phyloP scores from a whole-genome alignment of 2,329 filamentous ascomycete genomes.

The Neopestalotiopsis rosae region DNA sequence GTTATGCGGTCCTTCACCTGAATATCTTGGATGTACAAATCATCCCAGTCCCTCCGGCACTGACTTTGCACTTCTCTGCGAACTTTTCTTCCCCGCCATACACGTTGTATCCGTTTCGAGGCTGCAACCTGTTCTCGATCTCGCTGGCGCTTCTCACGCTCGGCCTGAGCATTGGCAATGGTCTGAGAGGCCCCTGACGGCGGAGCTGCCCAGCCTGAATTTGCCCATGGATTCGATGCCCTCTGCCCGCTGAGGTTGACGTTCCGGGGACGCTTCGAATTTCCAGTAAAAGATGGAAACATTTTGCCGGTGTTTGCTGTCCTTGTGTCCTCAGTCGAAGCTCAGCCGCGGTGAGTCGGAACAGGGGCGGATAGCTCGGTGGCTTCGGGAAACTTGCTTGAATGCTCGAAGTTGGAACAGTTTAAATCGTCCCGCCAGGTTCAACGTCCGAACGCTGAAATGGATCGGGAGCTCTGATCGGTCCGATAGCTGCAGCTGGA shows the following conservation, averaged over 20 bases:
- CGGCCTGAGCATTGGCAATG: conserved; percentile 84
- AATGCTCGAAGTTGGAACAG: not conserved
- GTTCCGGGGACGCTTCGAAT: conserved; percentile 82
- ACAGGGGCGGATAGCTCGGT: not conserved
- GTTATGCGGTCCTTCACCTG: conserved; percentile 39
- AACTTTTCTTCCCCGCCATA: conserved; percentile 79
- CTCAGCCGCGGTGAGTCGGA: not conserved
- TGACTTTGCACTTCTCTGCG: conserved; percentile 62
- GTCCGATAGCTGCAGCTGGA: not conserved
- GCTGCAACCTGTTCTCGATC: conserved; percentile 81
- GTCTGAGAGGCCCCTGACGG: conserved; percentile 74
- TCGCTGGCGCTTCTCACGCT: conserved; percentile 78
- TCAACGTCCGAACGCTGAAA: not conserved
- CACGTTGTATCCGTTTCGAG: conserved; percentile 74
- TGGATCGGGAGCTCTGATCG: not conserved
- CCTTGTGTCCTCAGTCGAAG: not conserved
- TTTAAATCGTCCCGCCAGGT: not conserved
- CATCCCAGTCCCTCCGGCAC: conserved; percentile 69
- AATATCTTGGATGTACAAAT: conserved; percentile 47
- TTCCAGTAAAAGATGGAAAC: conserved; percentile 93
- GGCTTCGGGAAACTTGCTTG: not conserved
- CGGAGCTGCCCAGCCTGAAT: conserved; percentile 61
- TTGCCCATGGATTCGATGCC: conserved; percentile 78
- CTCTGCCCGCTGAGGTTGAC: conserved; percentile 89
- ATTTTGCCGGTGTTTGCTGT: conserved; percentile 51